A percentile compares a stretch with the other conserved stretches of the same genome.
Evolutionary conservation across 345 rosid species (phyloP).

Genomic region (Sonneratia caseolaris): DNA sequence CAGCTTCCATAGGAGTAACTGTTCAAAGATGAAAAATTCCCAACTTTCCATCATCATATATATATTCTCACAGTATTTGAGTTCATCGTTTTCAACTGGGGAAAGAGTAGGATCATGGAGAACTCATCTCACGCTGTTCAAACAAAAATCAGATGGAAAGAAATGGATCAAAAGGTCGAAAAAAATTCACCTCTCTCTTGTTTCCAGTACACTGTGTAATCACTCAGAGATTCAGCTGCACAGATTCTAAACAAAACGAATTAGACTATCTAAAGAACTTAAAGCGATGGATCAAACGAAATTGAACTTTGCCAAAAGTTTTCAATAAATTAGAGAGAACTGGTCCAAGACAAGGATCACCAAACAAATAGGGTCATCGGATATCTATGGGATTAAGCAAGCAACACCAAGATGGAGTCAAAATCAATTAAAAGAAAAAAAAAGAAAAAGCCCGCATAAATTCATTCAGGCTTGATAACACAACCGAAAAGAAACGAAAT

Average conservation of each 20-base stretch:
- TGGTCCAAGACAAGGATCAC: neutral
- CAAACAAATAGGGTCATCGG: neutral
- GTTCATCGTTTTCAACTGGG: neutral
- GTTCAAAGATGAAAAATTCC: neutral
- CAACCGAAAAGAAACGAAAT: neutral
- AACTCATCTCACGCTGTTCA: neutral
- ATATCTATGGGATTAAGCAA: neutral
- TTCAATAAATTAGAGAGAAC: neutral
- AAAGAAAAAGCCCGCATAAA: neutral
- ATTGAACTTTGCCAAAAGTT: neutral
- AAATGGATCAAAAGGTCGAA: neutral
- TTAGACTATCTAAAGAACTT: no score
- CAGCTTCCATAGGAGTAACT: neutral
- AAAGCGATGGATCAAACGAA: no score
- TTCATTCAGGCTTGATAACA: neutral
- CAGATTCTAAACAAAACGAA: no score
- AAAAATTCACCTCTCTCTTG: neutral
- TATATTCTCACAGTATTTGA: neutral
- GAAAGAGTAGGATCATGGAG: no score
- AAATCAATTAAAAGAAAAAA: neutral
- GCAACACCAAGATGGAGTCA: neutral
- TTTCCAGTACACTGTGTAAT: neutral
- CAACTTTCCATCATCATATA: neutral
- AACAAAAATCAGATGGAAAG: neutral
- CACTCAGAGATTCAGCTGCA: no score